A percentile compares a stretch with the other conserved stretches of the same genome.
phyloP scores from a whole-genome alignment of 805 yeast species.

The Wickerhamomyces canadensis region DNA sequence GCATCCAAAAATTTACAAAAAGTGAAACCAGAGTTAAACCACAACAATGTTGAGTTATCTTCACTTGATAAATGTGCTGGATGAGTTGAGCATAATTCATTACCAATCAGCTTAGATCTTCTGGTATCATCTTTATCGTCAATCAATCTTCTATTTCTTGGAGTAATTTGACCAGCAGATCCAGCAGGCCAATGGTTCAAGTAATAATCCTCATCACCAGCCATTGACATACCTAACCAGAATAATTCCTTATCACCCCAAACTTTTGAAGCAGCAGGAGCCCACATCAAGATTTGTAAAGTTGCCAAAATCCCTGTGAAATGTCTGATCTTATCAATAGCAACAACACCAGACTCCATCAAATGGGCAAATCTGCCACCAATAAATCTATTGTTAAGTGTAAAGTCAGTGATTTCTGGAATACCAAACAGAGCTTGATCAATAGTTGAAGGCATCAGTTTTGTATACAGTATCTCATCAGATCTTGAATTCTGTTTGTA shows the following conservation, averaged over 20 bases:
- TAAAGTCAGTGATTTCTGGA: constrained; percentile 28
- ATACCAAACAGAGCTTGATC: constrained; percentile 28
- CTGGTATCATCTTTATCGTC: constrained; percentile 13
- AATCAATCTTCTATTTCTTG: too few species aligned
- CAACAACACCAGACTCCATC: constrained; percentile 35
- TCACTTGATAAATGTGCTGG: constrained; percentile 48
- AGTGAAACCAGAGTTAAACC: constrained; percentile 58
- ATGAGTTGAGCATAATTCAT: constrained; percentile 48
- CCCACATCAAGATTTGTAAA: constrained; percentile 17
- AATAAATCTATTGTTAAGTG: constrained; percentile 33
- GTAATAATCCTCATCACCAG: constrained; percentile 32
- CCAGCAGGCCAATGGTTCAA: constrained; percentile 33
- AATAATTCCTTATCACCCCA: constrained; percentile 61
- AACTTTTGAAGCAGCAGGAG: constrained; percentile 23
- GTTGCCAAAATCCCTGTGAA: constrained; percentile 20
- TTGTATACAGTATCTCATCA: constrained; percentile 31
- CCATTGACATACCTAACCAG: constrained; percentile 58
- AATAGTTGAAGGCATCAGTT: constrained; percentile 35
- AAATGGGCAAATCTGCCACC: constrained; percentile 22
- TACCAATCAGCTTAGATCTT: constrained; percentile 11
- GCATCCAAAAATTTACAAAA: constrained; percentile 34
- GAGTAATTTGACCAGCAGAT: too few species aligned
- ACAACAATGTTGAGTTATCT: constrained; percentile 42
- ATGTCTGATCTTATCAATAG: constrained; percentile 24
- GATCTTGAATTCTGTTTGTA: constrained; percentile 15